Base-by-base conservation (phyloP, 2,329 filamentous ascomycete species). In the Pseudofabraea citricarpa region DNA sequence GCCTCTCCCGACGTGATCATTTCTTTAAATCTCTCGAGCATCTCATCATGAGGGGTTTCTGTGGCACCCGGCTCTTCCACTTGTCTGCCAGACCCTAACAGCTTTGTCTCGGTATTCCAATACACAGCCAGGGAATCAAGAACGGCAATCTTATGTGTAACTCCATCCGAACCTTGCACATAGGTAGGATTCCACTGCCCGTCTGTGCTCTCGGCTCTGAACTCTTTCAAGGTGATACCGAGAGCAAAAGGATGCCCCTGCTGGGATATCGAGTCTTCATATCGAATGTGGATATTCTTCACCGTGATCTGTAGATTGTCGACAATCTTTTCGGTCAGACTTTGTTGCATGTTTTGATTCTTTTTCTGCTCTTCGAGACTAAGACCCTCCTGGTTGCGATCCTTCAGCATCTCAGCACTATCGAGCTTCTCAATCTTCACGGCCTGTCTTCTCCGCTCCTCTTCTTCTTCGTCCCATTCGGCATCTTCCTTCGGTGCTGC, bases 371-470 rank as follows among this genome's bases (percentile, higher is more conserved):
- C 93, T 63, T 98, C 93, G 53, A 84, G 82, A 59, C 87, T 95
- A 74, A 97, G 83, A 36, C 91, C 90, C 63, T 95, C 91, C n/a
- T 85, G 83, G 49, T 86, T 94, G 41, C 87, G 80, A 61, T 97
- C 91, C 64, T 95, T 95, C 52, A 98, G 71, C 51, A 99, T 71
- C 68, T 99, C 93, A 1, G 93, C 93, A 54, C 89, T 95, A 64
- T 98, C 93, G 6, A 99, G 77, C 68, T 96, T 95, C 68, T 99
- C 93, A 81, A 98, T 95, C 72, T 99, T 99, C 59, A 98, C 77
- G n/a, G 85, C 78, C 62, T 96, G 90, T 49, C 80, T 82, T 60
- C 93, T 78, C 41, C 81, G 79, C 54, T 91, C 87, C 65, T 99
- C 93, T 60, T 99, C 93, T 9, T 91, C 87, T 46, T 90, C 82